phyloP scores from a whole-genome alignment of 768 basidiomycete species.

The Pulveroboletus sp. region DNA sequence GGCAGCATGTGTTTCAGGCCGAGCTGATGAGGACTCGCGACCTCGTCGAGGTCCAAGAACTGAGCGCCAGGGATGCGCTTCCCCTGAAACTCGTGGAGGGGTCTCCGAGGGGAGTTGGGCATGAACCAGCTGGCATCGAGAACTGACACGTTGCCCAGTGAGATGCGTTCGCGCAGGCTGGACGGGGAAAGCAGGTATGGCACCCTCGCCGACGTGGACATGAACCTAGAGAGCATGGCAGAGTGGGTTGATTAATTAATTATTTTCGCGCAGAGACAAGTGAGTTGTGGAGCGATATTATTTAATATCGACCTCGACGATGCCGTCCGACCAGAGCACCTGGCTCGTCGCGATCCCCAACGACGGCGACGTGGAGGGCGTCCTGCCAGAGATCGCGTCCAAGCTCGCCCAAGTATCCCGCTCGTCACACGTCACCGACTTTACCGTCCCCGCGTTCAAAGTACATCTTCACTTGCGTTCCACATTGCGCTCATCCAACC shows the following conservation, averaged over 20 bases:
- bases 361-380: constrained; percentile 79
- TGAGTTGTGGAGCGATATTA: too few relatives aligned
- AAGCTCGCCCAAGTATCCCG: constrained; percentile 63
- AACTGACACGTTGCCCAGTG: constrained; percentile 36
- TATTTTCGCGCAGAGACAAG: too few relatives aligned
- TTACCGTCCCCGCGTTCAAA: constrained; percentile 88
- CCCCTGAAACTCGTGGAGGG: constrained; percentile 62
- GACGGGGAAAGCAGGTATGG: constrained; percentile 55
- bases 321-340: constrained; percentile 96
- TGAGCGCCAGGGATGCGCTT: constrained; percentile 70
- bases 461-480: constrained; percentile 39
- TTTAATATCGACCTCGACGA: constrained; percentile 32
- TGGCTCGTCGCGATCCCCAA: constrained; percentile 89
- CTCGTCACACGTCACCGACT: constrained; percentile 51
- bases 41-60: constrained; percentile 79
- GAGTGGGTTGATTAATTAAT: too few relatives aligned
- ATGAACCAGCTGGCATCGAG: constrained; percentile 92
- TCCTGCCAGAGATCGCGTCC: constrained; percentile 59
- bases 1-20: constrained; percentile 97
- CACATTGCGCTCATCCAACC: constrained; percentile 5
- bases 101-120: constrained; percentile 78
- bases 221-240: too few relatives aligned
- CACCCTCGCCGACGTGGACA: constrained; percentile 39
- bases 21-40: constrained; percentile 69
- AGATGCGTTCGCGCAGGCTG: constrained; percentile 39